Evolutionary conservation across 192 early-diverging fungal species (phyloP).

Genomic region (Backusella tarrabulga): DNA sequence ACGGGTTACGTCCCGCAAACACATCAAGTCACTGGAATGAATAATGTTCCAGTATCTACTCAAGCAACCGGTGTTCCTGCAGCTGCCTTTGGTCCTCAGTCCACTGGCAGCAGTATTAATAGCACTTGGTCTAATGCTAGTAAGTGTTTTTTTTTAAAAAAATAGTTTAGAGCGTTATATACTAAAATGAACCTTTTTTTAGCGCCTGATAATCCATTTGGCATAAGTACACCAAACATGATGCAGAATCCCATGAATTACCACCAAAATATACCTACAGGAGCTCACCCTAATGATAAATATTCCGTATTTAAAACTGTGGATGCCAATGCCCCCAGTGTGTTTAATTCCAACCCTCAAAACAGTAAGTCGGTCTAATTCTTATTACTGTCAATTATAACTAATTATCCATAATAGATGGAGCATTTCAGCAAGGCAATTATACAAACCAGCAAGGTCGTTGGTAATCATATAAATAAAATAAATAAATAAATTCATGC

Average conservation of each 20-base stretch:
- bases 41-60: background rate
- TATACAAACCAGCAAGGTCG: slow-evolving; percentile 2
- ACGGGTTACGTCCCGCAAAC: background rate
- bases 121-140: slow-evolving; percentile 30
- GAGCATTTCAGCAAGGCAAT: background rate
- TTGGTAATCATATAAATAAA: background rate
- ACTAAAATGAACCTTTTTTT: background rate
- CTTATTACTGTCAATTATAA: background rate
- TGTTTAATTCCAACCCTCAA: slow-evolving; percentile 19
- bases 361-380: background rate
- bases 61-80: background rate
- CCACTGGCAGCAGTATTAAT: background rate
- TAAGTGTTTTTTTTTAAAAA: slow-evolving; percentile 1
- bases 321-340: slow-evolving; percentile 21
- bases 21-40: background rate
- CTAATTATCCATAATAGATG: background rate
- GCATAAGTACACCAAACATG: background rate
- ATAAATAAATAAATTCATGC: background rate
- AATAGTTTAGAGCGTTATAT: background rate
- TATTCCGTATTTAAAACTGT: slow-evolving; percentile 34
- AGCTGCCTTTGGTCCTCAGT: background rate
- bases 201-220: slow-evolving; percentile 39
- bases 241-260: background rate
- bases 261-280: background rate
- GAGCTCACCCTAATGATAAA: slow-evolving; percentile 20